Conservation (phyloP, 2,329 filamentous ascomycete species). For the Phyllosticta ampelicida region DNA sequence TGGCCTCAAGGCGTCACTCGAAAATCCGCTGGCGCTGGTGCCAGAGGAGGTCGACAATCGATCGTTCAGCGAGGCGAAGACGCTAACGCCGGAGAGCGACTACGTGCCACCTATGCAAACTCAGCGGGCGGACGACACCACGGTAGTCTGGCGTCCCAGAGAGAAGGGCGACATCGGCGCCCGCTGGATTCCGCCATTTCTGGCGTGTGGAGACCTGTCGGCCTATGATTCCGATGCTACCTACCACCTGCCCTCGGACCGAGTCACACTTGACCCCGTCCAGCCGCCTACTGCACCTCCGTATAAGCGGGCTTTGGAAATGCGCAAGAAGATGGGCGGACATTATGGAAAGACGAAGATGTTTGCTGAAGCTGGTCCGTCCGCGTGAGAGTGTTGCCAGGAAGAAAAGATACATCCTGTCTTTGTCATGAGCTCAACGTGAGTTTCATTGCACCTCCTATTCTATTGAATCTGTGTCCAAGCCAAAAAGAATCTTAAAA, state of each 20-base stretch:
- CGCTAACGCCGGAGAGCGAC: constrained; percentile 41
- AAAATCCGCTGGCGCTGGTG: constrained; percentile 57
- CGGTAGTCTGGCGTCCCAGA: constrained; percentile 35
- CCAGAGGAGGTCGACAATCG: no score
- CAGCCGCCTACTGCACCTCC: constrained; percentile 94
- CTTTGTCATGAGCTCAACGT: no score
- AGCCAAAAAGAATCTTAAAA: no score
- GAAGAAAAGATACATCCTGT: no score
- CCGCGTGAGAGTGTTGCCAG: no score
- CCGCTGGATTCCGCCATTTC: constrained; percentile 86
- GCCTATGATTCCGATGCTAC: constrained; percentile 94
- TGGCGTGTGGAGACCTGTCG: constrained; percentile 93
- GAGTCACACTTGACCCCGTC: constrained; percentile 80
- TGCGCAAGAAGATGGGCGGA: constrained; percentile 64
- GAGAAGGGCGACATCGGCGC: constrained; percentile 33
- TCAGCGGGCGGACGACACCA: constrained; percentile 36
- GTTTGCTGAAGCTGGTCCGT: not conserved
- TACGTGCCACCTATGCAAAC: constrained; percentile 14
- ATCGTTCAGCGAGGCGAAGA: constrained; percentile 30
- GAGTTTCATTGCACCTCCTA: no score
- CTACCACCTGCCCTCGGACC: constrained; percentile 75
- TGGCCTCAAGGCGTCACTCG: constrained; percentile 64
- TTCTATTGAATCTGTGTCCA: no score
- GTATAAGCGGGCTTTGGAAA: constrained; percentile 82
- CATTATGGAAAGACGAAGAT: constrained; percentile 62